Percentiles rank a stretch among this genome's conserved stretches.
Conservation (phyloP, 2,329 filamentous ascomycete genomes). For the Penicillium sclerotiorum region DNA sequence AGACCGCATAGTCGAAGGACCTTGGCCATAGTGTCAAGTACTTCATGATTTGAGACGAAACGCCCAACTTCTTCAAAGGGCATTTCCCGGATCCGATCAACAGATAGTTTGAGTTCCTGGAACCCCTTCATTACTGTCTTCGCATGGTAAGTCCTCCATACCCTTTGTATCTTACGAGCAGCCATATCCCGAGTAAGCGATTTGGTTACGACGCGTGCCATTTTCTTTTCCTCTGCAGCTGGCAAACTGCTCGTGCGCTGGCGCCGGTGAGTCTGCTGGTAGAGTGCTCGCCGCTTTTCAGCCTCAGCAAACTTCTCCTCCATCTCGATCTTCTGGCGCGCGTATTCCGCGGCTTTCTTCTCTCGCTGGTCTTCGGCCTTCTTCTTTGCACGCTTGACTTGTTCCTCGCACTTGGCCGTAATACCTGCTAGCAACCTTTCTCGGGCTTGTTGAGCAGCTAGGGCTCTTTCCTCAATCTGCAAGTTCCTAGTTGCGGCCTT, state of each 20-base stretch:
- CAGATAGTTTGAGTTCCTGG: slow-evolving; percentile 54
- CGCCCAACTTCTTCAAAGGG: slow-evolving; percentile 62
- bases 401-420: slow-evolving; percentile 66
- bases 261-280: slow-evolving; percentile 52
- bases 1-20: slow-evolving; percentile 61
- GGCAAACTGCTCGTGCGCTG: slow-evolving; percentile 57
- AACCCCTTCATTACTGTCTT: slow-evolving; percentile 56
- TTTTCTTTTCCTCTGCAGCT: slow-evolving; percentile 47
- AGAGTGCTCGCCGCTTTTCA: slow-evolving; percentile 57
- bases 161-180: slow-evolving; percentile 59
- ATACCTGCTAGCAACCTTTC: slow-evolving; percentile 67
- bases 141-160: slow-evolving; percentile 57
- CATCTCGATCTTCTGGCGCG: slow-evolving; percentile 62
- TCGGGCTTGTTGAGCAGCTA: slow-evolving; percentile 65
- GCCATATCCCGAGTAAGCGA: slow-evolving; percentile 55
- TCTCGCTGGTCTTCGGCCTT: slow-evolving; percentile 68
- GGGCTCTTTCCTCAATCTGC: slow-evolving; percentile 63
- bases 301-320: slow-evolving; percentile 67
- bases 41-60: slow-evolving; percentile 56
- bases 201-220: slow-evolving; percentile 35
- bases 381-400: slow-evolving; percentile 67
- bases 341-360: slow-evolving; percentile 64
- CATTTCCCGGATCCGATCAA: slow-evolving; percentile 54
- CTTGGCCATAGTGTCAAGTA: slow-evolving; percentile 57
- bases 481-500: slow-evolving; percentile 61